Evolutionary conservation across 2,329 filamentous ascomycete genomes (phyloP).

Genomic region (Venturia effusa): DNA sequence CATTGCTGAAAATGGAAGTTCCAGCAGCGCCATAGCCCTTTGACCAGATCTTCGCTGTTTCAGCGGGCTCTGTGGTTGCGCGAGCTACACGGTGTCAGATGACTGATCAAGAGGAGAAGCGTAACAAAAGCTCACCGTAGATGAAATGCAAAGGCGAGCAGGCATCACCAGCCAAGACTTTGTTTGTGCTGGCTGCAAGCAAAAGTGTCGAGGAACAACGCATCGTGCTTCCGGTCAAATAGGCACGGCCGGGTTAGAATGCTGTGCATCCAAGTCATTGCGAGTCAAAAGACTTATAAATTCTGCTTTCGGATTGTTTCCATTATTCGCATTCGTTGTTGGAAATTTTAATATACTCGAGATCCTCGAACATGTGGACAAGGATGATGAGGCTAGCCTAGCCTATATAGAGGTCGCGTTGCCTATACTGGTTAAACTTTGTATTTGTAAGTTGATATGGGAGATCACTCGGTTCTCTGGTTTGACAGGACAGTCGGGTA

Average conservation of each 20-base stretch:
- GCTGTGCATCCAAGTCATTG: too few relatives aligned
- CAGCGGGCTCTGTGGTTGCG: slow-evolving; percentile 4
- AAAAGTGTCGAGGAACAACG: background rate
- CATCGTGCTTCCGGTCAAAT: background rate
- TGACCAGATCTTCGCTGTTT: slow-evolving; percentile 3
- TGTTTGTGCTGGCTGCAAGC: background rate
- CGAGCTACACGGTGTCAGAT: background rate
- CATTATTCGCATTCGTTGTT: background rate
- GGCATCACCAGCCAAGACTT: background rate
- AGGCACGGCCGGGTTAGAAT: background rate
- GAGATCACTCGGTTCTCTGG: too few relatives aligned
- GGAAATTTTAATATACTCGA: background rate
- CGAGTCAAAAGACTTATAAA: background rate
- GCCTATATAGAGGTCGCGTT: background rate
- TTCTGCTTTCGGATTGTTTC: background rate
- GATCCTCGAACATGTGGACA: background rate
- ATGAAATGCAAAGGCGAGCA: slow-evolving; percentile 11
- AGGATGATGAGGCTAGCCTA: background rate
- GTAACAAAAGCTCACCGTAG: background rate
- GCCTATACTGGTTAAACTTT: background rate
- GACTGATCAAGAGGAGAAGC: too few relatives aligned
- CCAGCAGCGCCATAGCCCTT: slow-evolving; percentile 11
- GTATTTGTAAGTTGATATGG: background rate
- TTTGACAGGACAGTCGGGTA: too few relatives aligned
- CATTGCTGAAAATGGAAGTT: background rate